Percentiles rank a stretch among this genome's conserved stretches.
Conservation (phyloP, 106 monocot genomes). For the Acorus gramineus region DNA sequence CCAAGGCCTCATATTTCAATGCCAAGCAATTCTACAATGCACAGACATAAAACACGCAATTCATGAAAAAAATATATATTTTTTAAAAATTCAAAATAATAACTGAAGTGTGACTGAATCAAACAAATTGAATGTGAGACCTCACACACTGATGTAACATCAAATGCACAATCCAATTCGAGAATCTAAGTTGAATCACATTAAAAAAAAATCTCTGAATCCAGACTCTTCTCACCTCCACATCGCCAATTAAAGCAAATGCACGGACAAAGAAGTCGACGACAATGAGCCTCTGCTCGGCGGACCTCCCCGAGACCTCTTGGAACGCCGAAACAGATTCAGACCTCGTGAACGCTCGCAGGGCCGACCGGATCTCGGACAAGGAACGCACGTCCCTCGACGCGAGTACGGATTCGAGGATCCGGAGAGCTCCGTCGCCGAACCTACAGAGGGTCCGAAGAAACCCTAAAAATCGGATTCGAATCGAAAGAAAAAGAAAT, state of each 20-base stretch:
- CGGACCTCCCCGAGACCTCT: conserved; percentile 18
- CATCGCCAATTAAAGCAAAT: conserved; percentile 70
- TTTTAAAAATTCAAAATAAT: neutral
- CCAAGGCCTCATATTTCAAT: conserved; percentile 75
- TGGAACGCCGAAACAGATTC: conserved; percentile 24
- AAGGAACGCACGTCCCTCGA: conserved; percentile 40
- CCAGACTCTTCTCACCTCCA: conserved; percentile 35
- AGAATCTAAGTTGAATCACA: no score
- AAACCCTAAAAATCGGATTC: neutral
- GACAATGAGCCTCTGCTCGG: conserved; percentile 32
- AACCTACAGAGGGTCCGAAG: conserved; percentile 25
- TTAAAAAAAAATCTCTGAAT: no score
- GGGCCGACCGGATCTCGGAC: conserved; percentile 24
- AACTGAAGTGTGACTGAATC: no score
- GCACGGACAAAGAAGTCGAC: conserved; percentile 78
- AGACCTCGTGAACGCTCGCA: conserved; percentile 42
- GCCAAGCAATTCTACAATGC: conserved; percentile 72
- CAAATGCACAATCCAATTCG: no score
- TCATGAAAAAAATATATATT: neutral
- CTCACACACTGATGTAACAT: no score
- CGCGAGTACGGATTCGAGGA: conserved; percentile 50
- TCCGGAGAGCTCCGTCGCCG: conserved; percentile 24
- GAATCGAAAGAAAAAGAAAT: neutral
- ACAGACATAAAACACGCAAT: neutral
- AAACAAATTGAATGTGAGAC: no score